A percentile compares a stretch with the other conserved stretches of the same genome.
phyloP scores from a whole-genome alignment of 257 asterid genomes.

The Lantana camara region DNA sequence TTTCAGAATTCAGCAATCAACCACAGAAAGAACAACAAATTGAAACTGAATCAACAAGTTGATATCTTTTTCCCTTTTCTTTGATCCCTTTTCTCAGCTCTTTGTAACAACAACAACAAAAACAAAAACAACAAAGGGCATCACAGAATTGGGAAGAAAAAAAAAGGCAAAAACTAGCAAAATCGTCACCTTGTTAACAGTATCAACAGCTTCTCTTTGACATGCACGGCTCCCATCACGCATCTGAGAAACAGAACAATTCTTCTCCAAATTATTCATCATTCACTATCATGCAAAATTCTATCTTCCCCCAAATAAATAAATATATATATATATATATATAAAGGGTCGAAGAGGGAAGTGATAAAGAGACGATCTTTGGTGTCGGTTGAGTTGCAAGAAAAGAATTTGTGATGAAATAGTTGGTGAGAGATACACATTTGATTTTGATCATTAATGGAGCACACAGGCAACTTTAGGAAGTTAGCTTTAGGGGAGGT shows the following conservation, averaged over 20 bases:
- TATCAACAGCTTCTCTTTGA: conserved; percentile 5
- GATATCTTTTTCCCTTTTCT: not conserved
- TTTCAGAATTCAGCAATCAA: not conserved
- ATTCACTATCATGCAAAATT: not conserved
- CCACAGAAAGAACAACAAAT: not conserved
- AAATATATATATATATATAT: no score
- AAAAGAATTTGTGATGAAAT: no score
- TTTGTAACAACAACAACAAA: not conserved
- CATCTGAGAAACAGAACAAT: conserved; percentile 4
- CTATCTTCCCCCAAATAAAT: no score
- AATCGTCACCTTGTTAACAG: conserved; percentile 17
- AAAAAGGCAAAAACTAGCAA: not conserved
- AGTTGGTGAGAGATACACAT: no score
- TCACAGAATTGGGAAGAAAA: not conserved
- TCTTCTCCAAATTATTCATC: conserved; percentile 25
- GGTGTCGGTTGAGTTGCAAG: no score
- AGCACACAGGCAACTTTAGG: no score
- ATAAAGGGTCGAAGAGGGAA: no score
- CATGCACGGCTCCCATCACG: conserved; percentile 25
- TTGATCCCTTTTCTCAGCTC: not conserved
- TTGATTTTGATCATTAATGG: no score
- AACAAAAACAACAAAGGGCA: not conserved
- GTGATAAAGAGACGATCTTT: no score
- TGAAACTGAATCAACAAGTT: not conserved
- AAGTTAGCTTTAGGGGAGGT: no score